Evolutionary conservation across 495 filamentous ascomycete species (phyloP), one percentile per base, ranked within the genome.

Genomic region (Aspergillus diversus): DNA sequence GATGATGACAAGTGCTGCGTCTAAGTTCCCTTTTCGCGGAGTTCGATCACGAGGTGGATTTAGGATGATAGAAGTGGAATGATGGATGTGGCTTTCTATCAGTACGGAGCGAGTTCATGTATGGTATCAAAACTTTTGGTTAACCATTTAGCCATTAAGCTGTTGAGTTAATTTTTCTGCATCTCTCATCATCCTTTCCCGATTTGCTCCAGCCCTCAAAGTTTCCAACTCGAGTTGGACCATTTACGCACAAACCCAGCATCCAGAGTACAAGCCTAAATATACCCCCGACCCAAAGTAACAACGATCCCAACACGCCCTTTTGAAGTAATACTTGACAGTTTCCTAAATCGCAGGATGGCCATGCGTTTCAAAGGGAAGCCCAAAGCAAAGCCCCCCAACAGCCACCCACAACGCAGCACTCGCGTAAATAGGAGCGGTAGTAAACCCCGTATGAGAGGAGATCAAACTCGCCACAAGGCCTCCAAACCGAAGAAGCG

Each of bases 341-440:
- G 21, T 27, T 2, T 27, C 17, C 43, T 60, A 75, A 12, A 75
- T 55, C 8, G 70, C 69, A 52, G 63, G 60, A 68, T 75, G 74
- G 9, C 72, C 72, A 60, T 72, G 68, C 7, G 74, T 77, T 60
- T 77, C 72, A 67, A 72, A 77, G 9, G 74, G 74, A 57, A 75
- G 17, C 8, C 68, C 72, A 33, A 73, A 56, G 48, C 72, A 74
- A 8, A 72, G 39, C 0, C 72, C 48, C 9, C 72, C 73, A 9
- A 74, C 71, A 4, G 43, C 62, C 6, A 75, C 66, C 72, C 72
- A 77, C 47, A 77, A 33, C 39, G 69, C 68, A 16, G 74, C 74
- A 66, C 71, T 71, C 4, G 57, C 74, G 66, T 75, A 77, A 12
- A 77, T 73, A 15, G 73, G 74, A 0, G 72, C 73, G 21, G 65